Evolutionary conservation across 345 rosid genomes (phyloP).

Genomic region (Arabis hirsuta): DNA sequence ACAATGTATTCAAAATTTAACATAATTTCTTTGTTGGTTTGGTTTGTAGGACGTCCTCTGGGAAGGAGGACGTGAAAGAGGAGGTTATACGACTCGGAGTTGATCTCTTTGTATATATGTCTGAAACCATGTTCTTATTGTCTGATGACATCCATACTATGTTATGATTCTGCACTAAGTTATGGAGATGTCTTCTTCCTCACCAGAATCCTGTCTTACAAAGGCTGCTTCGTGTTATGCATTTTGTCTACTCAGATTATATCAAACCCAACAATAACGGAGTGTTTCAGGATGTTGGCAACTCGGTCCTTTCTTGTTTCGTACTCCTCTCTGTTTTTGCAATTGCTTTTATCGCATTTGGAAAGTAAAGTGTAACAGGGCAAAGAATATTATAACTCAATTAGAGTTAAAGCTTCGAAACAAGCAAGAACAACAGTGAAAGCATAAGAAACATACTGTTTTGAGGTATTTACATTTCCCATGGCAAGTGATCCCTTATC

Average conservation of each 20-base stretch:
- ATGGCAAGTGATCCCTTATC: conserved; percentile 97
- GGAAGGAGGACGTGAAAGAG: conserved; percentile 2
- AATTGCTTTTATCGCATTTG: too few species aligned
- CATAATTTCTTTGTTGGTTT: too few species aligned
- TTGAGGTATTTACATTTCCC: conserved; percentile 80
- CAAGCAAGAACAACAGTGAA: background rate
- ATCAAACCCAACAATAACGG: conserved; percentile 1
- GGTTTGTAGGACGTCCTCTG: background rate
- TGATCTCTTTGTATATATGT: background rate
- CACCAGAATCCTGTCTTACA: background rate
- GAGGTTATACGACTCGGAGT: conserved; percentile 15
- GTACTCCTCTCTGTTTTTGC: too few species aligned
- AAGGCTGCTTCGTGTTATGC: background rate
- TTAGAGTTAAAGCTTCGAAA: background rate
- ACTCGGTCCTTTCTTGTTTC: background rate
- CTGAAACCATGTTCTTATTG: conserved; percentile 13
- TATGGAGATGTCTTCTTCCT: background rate
- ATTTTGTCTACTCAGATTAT: background rate
- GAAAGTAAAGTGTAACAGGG: too few species aligned
- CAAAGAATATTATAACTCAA: too few species aligned
- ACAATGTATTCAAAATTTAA: too few species aligned
- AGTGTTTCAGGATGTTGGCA: background rate
- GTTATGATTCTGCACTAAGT: background rate
- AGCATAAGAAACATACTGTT: background rate
- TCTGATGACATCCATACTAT: background rate